Percentiles rank a stretch among this genome's conserved stretches.
These are phyloP conservation scores for Ceriops decandra DNA, from an alignment of 345 rosid genomes.

Conservation along the genomic window DNA sequence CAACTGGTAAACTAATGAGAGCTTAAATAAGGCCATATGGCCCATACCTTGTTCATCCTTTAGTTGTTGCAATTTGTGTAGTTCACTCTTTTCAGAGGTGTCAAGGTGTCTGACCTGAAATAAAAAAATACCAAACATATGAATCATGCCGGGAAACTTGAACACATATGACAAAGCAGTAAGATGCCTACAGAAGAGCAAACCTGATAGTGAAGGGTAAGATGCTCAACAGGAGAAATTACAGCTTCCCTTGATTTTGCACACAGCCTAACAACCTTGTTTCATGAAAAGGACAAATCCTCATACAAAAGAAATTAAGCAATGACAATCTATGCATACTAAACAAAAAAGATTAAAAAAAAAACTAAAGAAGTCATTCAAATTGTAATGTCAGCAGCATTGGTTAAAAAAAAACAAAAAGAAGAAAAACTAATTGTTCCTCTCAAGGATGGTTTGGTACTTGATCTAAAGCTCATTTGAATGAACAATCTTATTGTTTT, in stretches of 20 bases:
- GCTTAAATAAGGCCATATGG: neutral
- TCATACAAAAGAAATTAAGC: neutral
- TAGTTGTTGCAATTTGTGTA: conserved; percentile 94
- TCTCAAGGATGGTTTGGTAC: too few relatives aligned
- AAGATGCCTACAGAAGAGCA: conserved; percentile 18
- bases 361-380: too few relatives aligned
- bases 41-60: conserved; percentile 97
- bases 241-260: conserved; percentile 99
- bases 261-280: conserved; percentile 92
- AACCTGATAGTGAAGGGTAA: conserved; percentile 99
- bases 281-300: conserved; percentile 16
- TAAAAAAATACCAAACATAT: conserved; percentile 14
- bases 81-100: conserved; percentile 98
- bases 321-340: neutral
- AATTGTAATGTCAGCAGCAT: too few relatives aligned
- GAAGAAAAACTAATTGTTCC: too few relatives aligned
- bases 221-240: conserved; percentile 97
- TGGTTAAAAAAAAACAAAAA: too few relatives aligned
- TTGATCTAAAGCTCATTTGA: too few relatives aligned
- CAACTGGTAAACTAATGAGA: neutral
- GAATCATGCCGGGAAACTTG: conserved; percentile 5
- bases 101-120: conserved; percentile 95
- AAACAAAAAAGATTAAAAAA: neutral
- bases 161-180: neutral
- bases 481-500: too few relatives aligned